Percentiles rank a stretch among this genome's conserved stretches.
Evolutionary conservation across 148 eudicot species (phyloP).

Genomic region (Chenopodium album): DNA sequence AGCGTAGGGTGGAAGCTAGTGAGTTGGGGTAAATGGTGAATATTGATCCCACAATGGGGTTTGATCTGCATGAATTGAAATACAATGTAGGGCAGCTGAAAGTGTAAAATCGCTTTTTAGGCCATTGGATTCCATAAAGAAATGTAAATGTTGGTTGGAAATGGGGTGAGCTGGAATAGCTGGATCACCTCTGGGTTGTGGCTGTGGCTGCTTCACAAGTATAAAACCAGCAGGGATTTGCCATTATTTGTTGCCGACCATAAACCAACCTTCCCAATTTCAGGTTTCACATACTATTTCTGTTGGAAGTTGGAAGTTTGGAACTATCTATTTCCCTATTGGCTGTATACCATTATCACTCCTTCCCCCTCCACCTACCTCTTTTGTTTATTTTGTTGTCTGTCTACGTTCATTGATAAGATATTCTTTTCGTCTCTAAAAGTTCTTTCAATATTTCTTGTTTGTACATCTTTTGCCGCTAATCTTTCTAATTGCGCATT

Average conservation of each 20-base stretch:
- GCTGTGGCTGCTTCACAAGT: background rate
- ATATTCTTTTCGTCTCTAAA: too few species aligned
- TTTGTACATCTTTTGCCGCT: too few species aligned
- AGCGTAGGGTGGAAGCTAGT: background rate
- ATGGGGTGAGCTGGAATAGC: constrained; percentile 12
- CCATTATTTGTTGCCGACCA: constrained; percentile 5
- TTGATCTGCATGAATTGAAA: background rate
- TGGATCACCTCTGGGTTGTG: background rate
- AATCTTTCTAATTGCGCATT: too few species aligned
- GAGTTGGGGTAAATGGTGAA: background rate
- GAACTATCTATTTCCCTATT: background rate
- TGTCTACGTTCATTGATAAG: background rate
- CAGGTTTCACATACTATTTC: background rate
- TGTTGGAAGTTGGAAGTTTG: background rate
- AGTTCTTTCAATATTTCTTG: too few species aligned
- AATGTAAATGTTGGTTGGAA: background rate
- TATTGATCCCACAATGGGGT: background rate
- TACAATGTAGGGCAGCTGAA: background rate
- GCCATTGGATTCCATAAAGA: constrained; percentile 23
- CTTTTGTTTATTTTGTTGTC: background rate
- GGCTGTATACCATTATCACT: background rate
- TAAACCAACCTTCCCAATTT: background rate
- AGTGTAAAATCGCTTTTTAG: background rate
- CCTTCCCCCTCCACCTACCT: background rate
- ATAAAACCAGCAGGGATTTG: background rate